phyloP scores from a whole-genome alignment of 805 yeast genomes.

The Zygosaccharomyces kombuchaensis region DNA sequence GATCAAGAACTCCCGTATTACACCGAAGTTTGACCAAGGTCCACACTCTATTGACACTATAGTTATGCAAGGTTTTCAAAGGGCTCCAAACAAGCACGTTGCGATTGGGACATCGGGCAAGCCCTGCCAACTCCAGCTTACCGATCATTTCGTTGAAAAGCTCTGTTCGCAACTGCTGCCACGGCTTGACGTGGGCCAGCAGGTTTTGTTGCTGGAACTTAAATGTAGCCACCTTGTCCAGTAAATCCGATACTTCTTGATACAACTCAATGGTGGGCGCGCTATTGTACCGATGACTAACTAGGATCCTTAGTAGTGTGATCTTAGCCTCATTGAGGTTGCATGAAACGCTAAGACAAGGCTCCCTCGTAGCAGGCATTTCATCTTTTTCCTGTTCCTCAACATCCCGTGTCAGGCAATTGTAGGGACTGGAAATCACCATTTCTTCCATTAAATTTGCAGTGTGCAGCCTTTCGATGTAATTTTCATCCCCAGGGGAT shows the following conservation, averaged over 20 bases:
- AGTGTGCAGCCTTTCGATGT: constrained; percentile 22
- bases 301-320: constrained; percentile 5
- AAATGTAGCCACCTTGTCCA: constrained; percentile 5
- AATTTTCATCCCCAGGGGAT: neutral
- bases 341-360: constrained; percentile 1
- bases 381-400: neutral
- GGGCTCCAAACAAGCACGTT: constrained; percentile 7
- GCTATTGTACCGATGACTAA: neutral
- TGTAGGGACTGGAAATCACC: constrained; percentile 21
- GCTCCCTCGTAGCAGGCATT: neutral
- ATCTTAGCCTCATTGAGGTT: constrained; percentile 7
- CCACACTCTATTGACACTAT: constrained; percentile 12
- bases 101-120: constrained; percentile 12
- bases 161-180: constrained; percentile 10
- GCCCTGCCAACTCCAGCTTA: constrained; percentile 8
- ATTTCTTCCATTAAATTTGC: constrained; percentile 17
- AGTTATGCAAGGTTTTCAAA: constrained; percentile 10
- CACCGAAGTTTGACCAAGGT: constrained; percentile 17
- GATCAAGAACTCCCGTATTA: constrained; percentile 13
- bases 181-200: constrained; percentile 6
- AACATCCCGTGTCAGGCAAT: neutral
- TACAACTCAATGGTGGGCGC: constrained; percentile 7
- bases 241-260: constrained; percentile 6
- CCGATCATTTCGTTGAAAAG: constrained; percentile 6
- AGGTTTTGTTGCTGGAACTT: constrained; percentile 10